A percentile compares a stretch with the other conserved stretches of the same genome.
phyloP scores from a whole-genome alignment of 768 basidiomycete species.

The Chalciporus piperatus region DNA sequence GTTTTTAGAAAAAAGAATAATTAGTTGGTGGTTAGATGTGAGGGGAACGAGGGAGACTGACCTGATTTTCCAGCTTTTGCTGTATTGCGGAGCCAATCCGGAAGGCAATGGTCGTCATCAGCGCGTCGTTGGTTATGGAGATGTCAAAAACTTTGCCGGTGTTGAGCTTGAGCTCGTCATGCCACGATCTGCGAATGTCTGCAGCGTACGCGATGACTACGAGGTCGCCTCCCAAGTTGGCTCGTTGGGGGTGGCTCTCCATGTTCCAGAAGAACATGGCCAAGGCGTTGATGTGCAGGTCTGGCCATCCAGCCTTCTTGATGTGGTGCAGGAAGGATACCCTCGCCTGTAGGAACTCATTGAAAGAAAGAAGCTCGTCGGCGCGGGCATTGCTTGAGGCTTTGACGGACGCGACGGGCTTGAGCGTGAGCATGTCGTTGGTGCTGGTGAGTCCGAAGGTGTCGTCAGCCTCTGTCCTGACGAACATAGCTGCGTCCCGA shows the following conservation, averaged over 20 bases:
- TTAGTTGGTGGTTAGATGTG: too few relatives aligned
- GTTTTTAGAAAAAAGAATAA: too few relatives aligned
- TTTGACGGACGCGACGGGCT: constrained; percentile 11
- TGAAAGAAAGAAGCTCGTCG: constrained; percentile 22
- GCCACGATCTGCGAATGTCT: background rate
- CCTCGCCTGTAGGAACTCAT: constrained; percentile 17
- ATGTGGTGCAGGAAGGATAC: constrained; percentile 2
- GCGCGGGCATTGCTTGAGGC: constrained; percentile 8
- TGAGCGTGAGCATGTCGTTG: constrained; percentile 7
- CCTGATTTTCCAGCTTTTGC: too few relatives aligned
- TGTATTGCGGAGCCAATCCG: too few relatives aligned
- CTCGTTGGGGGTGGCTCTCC: background rate
- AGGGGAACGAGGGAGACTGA: too few relatives aligned
- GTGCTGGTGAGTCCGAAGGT: constrained; percentile 8
- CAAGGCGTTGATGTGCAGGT: background rate
- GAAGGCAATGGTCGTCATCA: too few relatives aligned
- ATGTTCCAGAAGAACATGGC: constrained; percentile 7
- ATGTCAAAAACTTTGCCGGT: constrained; percentile 1
- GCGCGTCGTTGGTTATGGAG: background rate
- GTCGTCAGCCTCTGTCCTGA: background rate
- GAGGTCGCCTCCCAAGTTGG: background rate
- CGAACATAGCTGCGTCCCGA: background rate
- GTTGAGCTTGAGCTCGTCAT: background rate
- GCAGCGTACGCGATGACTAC: background rate
- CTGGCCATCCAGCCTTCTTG: background rate